These are phyloP conservation scores for Aspergillus indologenus DNA, from an alignment of 495 filamentous ascomycete genomes.

Conservation along the genomic window DNA sequence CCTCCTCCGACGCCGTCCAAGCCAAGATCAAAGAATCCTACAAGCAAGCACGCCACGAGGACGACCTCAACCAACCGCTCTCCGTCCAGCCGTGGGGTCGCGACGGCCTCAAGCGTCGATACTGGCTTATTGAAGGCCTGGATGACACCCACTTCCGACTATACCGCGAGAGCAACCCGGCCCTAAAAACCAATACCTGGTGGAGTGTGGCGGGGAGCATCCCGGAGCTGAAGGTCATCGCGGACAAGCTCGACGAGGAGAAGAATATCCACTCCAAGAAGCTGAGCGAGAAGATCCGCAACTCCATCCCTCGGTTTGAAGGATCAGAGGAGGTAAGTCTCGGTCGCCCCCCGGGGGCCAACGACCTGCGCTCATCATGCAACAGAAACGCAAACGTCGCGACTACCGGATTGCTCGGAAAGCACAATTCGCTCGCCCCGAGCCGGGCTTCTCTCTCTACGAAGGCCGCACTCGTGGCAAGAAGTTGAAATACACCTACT, in stretches of 20 bases:
- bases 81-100: constrained; percentile 94
- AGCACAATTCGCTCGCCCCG: constrained; percentile 81
- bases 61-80: constrained; percentile 88
- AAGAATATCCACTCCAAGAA: constrained; percentile 73
- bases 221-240: constrained; percentile 74
- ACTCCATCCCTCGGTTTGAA: constrained; percentile 89
- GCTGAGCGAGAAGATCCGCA: constrained; percentile 72
- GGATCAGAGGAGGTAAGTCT: constrained; percentile 78
- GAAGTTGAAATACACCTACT: constrained; percentile 92
- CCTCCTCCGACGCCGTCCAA: constrained; percentile 80
- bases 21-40: constrained; percentile 80
- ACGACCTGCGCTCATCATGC: constrained; percentile 29
- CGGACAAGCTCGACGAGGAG: constrained; percentile 72
- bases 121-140: constrained; percentile 89
- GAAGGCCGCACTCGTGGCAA: constrained; percentile 96
- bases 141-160: constrained; percentile 92
- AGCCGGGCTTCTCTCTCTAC: constrained; percentile 87
- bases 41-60: constrained; percentile 84
- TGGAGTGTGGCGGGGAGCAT: constrained; percentile 88
- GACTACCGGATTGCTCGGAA: constrained; percentile 88
- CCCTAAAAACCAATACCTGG: constrained; percentile 75
- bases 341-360: background rate
- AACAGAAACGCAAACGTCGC: constrained; percentile 81
- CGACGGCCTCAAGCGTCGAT: constrained; percentile 85
- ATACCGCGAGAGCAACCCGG: constrained; percentile 91